These are phyloP conservation scores for Paspalum vaginatum DNA, from an alignment of 176 grass and related monocot species.

Conservation along the genomic window DNA sequence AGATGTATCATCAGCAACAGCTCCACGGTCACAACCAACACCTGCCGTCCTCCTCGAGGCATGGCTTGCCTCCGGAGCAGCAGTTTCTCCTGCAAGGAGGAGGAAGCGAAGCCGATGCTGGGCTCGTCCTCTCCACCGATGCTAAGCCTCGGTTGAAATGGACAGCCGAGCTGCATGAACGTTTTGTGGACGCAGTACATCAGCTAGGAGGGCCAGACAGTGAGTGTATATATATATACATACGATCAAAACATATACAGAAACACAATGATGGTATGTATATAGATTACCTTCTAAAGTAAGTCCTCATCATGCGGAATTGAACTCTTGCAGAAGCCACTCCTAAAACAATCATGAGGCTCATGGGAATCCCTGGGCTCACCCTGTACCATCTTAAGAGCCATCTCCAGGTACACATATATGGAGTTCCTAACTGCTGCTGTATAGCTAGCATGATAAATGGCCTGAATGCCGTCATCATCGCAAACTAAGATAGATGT, in stretches of 20 bases:
- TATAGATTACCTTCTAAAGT: neutral
- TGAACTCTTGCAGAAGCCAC: slow-evolving; percentile 81
- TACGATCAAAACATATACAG: neutral
- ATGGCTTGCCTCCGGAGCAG: slow-evolving; percentile 58
- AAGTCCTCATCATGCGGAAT: too few species aligned
- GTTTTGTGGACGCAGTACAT: slow-evolving; percentile 73
- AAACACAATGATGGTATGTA: neutral
- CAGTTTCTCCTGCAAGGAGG: slow-evolving; percentile 58
- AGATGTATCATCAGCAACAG: slow-evolving; percentile 87
- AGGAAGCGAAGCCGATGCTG: slow-evolving; percentile 70
- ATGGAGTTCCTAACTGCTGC: slow-evolving; percentile 9
- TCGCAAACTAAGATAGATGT: slow-evolving; percentile 35
- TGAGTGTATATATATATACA: slow-evolving; percentile 71
- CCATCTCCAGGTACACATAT: slow-evolving; percentile 78
- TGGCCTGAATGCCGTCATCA: slow-evolving; percentile 24
- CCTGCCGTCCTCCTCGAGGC: slow-evolving; percentile 64
- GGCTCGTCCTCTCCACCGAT: slow-evolving; percentile 88
- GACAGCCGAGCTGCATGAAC: slow-evolving; percentile 89
- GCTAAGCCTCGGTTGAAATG: slow-evolving; percentile 93
- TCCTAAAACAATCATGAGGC: slow-evolving; percentile 87
- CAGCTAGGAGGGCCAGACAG: slow-evolving; percentile 91
- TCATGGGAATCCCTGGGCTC: slow-evolving; percentile 91
- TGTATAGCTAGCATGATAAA: slow-evolving; percentile 20
- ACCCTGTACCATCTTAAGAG: slow-evolving; percentile 98
- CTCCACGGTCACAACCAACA: slow-evolving; percentile 53